Evolutionary conservation across 129 eudicot genomes (phyloP).

Genomic region (Centaurea solstitialis): DNA sequence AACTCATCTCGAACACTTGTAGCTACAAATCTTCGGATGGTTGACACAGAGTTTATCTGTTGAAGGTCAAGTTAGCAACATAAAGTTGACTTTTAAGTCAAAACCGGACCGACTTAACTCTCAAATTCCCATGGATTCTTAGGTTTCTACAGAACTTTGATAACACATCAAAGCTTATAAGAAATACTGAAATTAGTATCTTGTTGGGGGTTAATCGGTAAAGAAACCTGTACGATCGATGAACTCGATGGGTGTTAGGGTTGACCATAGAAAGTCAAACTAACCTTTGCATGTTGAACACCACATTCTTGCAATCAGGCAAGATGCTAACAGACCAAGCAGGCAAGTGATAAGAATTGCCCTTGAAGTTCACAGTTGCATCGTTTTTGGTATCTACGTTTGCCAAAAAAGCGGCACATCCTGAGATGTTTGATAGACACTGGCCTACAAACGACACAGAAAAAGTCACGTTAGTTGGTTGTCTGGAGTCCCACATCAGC

Average conservation of each 20-base stretch:
- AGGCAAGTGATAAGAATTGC: conserved; percentile 80
- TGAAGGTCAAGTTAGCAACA: conserved; percentile 3
- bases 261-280: conserved; percentile 22
- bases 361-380: conserved; percentile 70
- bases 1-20: conserved; percentile 41
- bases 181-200: neutral
- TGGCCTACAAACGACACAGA: conserved; percentile 59
- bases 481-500: neutral
- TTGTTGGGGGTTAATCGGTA: neutral
- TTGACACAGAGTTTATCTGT: conserved; percentile 77
- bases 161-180: neutral
- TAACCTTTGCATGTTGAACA: conserved; percentile 81
- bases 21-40: conserved; percentile 48
- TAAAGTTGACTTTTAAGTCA: neutral
- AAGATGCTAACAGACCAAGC: conserved; percentile 99
- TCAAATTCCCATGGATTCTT: neutral
- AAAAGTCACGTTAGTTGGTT: conserved; percentile 8
- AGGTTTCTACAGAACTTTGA: neutral
- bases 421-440: conserved; percentile 70
- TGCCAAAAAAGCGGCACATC: conserved; percentile 89
- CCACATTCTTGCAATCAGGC: conserved; percentile 98
- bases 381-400: conserved; percentile 62
- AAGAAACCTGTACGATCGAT: neutral
- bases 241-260: neutral
- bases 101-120: conserved; percentile 1